Percentiles rank a stretch among this genome's conserved stretches.
Conservation (phyloP, 2,329 filamentous ascomycete species). For the Lachnellula cervina region DNA sequence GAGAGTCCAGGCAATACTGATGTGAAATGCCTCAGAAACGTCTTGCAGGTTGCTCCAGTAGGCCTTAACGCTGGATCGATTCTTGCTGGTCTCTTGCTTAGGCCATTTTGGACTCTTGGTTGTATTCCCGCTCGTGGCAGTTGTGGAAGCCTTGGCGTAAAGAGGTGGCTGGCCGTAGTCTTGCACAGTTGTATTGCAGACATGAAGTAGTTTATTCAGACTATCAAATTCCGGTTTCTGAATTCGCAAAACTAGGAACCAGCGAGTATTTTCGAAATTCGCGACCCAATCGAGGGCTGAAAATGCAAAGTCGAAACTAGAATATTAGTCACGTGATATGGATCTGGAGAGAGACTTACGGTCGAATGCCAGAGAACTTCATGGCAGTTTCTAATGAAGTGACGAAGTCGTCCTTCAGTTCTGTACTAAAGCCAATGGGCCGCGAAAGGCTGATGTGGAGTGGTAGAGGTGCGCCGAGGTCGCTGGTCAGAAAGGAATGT, state of each 20-base stretch:
- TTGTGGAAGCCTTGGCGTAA: slow-evolving; percentile 45
- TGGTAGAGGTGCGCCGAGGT: slow-evolving; percentile 71
- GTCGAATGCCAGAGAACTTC: slow-evolving; percentile 36
- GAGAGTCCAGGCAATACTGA: slow-evolving; percentile 85
- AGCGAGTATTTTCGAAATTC: slow-evolving; percentile 64
- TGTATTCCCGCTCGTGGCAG: neutral
- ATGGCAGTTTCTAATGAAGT: slow-evolving; percentile 46
- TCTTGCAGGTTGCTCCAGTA: slow-evolving; percentile 32
- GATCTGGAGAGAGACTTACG: slow-evolving; percentile 34
- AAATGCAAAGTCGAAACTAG: slow-evolving; percentile 25
- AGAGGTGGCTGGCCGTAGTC: slow-evolving; percentile 63
- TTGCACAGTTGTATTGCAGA: slow-evolving; percentile 60
- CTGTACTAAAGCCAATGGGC: slow-evolving; percentile 67
- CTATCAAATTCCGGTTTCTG: slow-evolving; percentile 42
- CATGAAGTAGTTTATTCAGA: slow-evolving; percentile 57
- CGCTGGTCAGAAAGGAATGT: slow-evolving; percentile 67
- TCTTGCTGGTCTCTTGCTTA: neutral
- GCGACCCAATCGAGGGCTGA: slow-evolving; percentile 57
- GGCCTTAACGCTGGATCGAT: slow-evolving; percentile 11
- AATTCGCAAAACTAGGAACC: slow-evolving; percentile 77
- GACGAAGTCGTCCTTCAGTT: slow-evolving; percentile 67
- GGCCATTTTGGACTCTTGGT: neutral
- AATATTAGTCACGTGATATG: slow-evolving; percentile 12
- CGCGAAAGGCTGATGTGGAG: slow-evolving; percentile 89
- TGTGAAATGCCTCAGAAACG: slow-evolving; percentile 64